Evolutionary conservation across 768 basidiomycete species (phyloP), one percentile per base, ranked within the genome.

Genomic region (Xerocomellus amylosporus): DNA sequence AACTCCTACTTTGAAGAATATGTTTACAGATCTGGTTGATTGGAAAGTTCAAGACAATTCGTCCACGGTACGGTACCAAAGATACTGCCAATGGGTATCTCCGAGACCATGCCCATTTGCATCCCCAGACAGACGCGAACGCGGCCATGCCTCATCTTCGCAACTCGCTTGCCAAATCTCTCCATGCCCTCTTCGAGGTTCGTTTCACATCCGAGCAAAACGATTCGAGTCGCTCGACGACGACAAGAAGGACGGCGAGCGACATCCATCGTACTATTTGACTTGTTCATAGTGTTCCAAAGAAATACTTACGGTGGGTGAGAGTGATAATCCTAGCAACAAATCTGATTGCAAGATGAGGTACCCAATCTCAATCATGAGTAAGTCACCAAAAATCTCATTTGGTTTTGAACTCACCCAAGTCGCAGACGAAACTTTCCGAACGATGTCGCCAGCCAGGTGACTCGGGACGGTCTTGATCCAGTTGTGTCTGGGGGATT

Each of bases 41-140:
- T n/a, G n/a, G n/a, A n/a, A n/a, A n/a, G n/a, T n/a, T n/a, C n/a
- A n/a, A n/a, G n/a, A n/a, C n/a, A n/a, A n/a, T n/a, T n/a, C n/a
- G n/a, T n/a, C n/a, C n/a, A n/a, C n/a, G n/a, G n/a, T n/a, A n/a
- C n/a, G n/a, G n/a, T n/a, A n/a, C n/a, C n/a, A n/a, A n/a, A n/a
- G n/a, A n/a, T n/a, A n/a, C n/a, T n/a, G n/a, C n/a, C n/a, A n/a
- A n/a, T n/a, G 88, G 93, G 56, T 88, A 91, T 63, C 79, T 97
- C 28, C 82, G 96, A 8, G 89, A 94, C 54, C 79, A 95, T 64
- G 83, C 84, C 5, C 94, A 98, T 74, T 71, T 99, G n/a, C 86
- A 97, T 10, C 79, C 88, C 8, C 82, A 95, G 13, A 94, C 91
- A 9, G 77, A 83, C 30, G 74, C 77, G 0, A 83, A 84, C 26